phyloP scores from a whole-genome alignment of 2,329 filamentous ascomycete genomes.

The Amphichorda felina region DNA sequence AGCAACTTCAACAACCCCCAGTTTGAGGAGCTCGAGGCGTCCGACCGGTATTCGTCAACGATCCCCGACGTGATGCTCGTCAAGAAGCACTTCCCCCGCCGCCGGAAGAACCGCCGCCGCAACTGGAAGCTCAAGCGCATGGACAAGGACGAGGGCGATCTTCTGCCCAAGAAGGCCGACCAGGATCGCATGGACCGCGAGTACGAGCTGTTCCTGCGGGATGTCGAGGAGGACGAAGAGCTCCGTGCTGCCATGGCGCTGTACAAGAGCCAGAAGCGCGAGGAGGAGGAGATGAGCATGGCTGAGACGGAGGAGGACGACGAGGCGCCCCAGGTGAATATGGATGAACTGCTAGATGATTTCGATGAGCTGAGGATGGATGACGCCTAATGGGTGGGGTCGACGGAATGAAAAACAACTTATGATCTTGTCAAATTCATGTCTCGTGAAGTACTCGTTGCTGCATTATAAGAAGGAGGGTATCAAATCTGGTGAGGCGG shows the following conservation, averaged over 20 bases:
- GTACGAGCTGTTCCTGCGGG: slow-evolving; percentile 93
- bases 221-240: slow-evolving; percentile 93
- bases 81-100: slow-evolving; percentile 90
- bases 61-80: slow-evolving; percentile 91
- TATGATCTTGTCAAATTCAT: neutral
- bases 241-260: slow-evolving; percentile 72
- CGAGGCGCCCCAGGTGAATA: slow-evolving; percentile 56
- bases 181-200: slow-evolving; percentile 82
- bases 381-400: slow-evolving; percentile 29
- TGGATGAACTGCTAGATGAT: slow-evolving; percentile 81
- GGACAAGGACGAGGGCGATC: slow-evolving; percentile 77
- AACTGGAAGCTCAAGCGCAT: slow-evolving; percentile 96
- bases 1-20: slow-evolving; percentile 88
- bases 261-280: slow-evolving; percentile 58
- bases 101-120: slow-evolving; percentile 67
- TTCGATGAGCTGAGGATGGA: slow-evolving; percentile 78
- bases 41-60: slow-evolving; percentile 59
- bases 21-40: slow-evolving; percentile 72
- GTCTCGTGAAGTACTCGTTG: neutral
- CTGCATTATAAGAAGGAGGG: slow-evolving; percentile 21
- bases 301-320: slow-evolving; percentile 54
- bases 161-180: slow-evolving; percentile 77
- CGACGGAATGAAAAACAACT: neutral
- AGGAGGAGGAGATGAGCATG: slow-evolving; percentile 55
- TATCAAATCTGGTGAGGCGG: slow-evolving; percentile 16